Evolutionary conservation across 2,329 filamentous ascomycete species (phyloP).

Genomic region (Achaetomium macrosporum): DNA sequence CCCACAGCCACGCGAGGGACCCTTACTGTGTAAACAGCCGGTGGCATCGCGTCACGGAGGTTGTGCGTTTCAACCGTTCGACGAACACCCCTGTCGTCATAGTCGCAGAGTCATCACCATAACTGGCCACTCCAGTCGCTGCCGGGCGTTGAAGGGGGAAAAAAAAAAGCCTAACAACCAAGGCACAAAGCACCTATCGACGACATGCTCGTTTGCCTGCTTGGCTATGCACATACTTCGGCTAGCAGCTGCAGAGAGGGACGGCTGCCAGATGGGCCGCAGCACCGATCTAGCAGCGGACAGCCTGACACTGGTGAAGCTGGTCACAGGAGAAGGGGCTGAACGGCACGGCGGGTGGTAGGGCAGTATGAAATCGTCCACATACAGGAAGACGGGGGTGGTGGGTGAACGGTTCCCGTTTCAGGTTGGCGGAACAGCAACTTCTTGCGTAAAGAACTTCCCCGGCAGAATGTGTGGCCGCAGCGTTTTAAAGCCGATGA

Average conservation of each 20-base stretch:
- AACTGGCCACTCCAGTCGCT: background rate
- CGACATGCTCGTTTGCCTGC: background rate
- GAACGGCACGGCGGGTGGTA: background rate
- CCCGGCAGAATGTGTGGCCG: slow-evolving; percentile 15
- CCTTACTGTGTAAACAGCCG: slow-evolving; percentile 30
- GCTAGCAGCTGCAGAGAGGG: background rate
- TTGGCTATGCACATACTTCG: background rate
- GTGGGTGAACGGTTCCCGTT: slow-evolving; percentile 27
- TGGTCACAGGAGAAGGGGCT: slow-evolving; percentile 9
- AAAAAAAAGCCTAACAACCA: background rate
- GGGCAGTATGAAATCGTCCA: slow-evolving; percentile 14
- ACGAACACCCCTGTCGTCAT: slow-evolving; percentile 25
- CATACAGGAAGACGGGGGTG: slow-evolving; percentile 14
- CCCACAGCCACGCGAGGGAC: slow-evolving; percentile 26
- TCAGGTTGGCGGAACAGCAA: slow-evolving; percentile 34
- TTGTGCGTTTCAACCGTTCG: slow-evolving; percentile 37
- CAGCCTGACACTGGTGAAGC: slow-evolving; percentile 7
- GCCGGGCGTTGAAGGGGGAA: background rate
- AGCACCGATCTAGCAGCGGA: slow-evolving; percentile 5
- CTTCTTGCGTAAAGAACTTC: slow-evolving; percentile 2
- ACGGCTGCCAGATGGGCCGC: slow-evolving; percentile 5
- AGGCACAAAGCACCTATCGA: slow-evolving; percentile 7
- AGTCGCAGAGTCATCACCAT: background rate
- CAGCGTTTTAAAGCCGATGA: slow-evolving; percentile 28
- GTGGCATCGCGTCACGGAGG: slow-evolving; percentile 34